Evolutionary conservation across 495 filamentous ascomycete species (phyloP), one percentile per base, ranked within the genome.

Genomic region (Xylaria telfairii): DNA sequence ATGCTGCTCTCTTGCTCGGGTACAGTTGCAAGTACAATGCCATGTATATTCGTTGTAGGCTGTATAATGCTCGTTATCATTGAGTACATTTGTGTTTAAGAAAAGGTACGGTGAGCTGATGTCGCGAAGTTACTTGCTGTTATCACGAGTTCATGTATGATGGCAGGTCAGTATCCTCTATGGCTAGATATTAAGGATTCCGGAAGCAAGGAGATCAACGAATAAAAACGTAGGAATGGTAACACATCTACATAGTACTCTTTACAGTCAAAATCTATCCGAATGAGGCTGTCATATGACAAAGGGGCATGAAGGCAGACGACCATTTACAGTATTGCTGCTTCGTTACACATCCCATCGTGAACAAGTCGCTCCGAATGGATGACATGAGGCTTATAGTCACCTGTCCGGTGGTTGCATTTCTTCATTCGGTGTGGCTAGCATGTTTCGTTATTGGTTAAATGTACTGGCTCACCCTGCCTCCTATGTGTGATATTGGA

Each of bases 361-460:
- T 57, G 65, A 68, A 68, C 65, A 32, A 34, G 41, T 41, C 42
- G 63, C 46, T 54, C 53, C 41, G 37, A 59, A 68, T 68, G 12
- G 39, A 41, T 19, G 41, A 57, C 37, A 41, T 21, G 28, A 15
- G 4, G n/a, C 49, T 19, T 65, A 26, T 42, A 37, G 28, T 13
- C 46, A 15, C 26, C 24, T 57, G 53, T 59, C 39, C 46, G 37
- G 21, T 59, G 53, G 39, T 68, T 46, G 51, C 47, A 37, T 30
- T 57, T 54, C 21, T 65, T 26, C 37, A 24, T 53, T 5, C 59
- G n/a, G 39, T 24, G n/a, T 39, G 54, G 26, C 39, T 56, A 46
- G 41, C n/a, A 21, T 32, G 30, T 28, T 26, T 24, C 39, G 12
- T n/a, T 17, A 53, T 28, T 53, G 49, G 49, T 6, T 12, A 51